phyloP scores from a whole-genome alignment of 768 basidiomycete species.

The Candolleomyces eurysporus region DNA sequence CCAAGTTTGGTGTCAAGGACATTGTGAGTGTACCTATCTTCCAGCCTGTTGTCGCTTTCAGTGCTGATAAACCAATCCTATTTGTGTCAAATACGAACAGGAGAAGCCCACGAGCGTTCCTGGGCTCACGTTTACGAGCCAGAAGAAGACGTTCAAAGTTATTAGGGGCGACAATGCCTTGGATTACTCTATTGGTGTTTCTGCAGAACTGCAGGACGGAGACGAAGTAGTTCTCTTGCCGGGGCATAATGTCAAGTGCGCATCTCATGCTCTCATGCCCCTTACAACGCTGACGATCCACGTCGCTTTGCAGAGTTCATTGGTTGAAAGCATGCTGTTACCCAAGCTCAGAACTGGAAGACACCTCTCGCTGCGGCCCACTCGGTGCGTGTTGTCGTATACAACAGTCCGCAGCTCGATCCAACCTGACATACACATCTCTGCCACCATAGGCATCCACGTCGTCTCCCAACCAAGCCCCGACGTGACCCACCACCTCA shows the following conservation, averaged over 20 bases:
- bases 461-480: slow-evolving; percentile 42
- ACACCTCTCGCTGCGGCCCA: slow-evolving; percentile 38
- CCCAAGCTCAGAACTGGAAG: slow-evolving; percentile 34
- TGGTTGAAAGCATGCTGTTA: slow-evolving; percentile 56
- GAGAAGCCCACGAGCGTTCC: slow-evolving; percentile 48
- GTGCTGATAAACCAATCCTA: neutral
- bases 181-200: slow-evolving; percentile 34
- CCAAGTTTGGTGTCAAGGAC: slow-evolving; percentile 47
- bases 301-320: slow-evolving; percentile 34
- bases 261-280: neutral
- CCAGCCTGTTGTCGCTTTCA: neutral
- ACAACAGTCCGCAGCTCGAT: too few relatives aligned
- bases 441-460: slow-evolving; percentile 47
- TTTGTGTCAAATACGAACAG: slow-evolving; percentile 28
- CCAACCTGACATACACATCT: neutral
- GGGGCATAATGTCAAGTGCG: slow-evolving; percentile 46
- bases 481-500: slow-evolving; percentile 65
- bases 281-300: neutral
- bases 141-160: slow-evolving; percentile 46
- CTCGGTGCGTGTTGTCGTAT: slow-evolving; percentile 43
- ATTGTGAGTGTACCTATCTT: slow-evolving; percentile 42
- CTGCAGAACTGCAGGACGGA: slow-evolving; percentile 48
- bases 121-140: slow-evolving; percentile 44
- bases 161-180: slow-evolving; percentile 33
- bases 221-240: slow-evolving; percentile 49